Base-by-base conservation (phyloP, 2,329 filamentous ascomycete genomes). In the Stagonosporopsis cucurbitacearum region DNA sequence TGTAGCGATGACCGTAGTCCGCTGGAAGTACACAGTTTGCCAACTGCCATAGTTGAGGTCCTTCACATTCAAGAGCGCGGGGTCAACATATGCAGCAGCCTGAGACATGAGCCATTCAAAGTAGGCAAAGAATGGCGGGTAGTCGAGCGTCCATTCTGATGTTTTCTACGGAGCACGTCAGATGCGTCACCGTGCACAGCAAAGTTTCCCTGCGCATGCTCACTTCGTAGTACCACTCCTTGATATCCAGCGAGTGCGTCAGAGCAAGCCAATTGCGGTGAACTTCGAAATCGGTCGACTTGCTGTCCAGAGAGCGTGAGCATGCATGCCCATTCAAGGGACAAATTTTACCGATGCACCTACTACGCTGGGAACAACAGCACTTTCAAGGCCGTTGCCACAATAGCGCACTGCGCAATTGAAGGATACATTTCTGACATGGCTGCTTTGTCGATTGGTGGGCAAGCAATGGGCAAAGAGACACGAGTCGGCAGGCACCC, bases 81-180 rank as follows among this genome's bases (percentile, higher is more conserved):
- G 86, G 72, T 99, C 93, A 60, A 86, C 83, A 72, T 90, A 85
- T 62, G 82, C 85, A 23, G 93, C 95, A 54, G 87, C 81, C 68
- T 95, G 90, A 42, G 94, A 95, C 68, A 99, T 83, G 40, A 87
- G 74, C 92, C 92, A 98, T 82, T 99, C 95, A 78, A 98, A 97
- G 74, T 90, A 93, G 65, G 95, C 95, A 73, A 99, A 99, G 79
- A 98, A 97, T 7, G 95, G 95, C 28, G 95, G 95, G 74, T 99
- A 99, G 79, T 99, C 95, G 71, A 99, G 88, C 0, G 95, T 99
- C 95, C 95, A 99, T 91, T 98, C 92, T 56, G 95, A 99, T 2
- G 93, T 96, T 79, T 93, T 89, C 82, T 88, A 47, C 1, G 25
- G 23, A 20, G 9, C 11, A 32, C 8, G 36, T 59, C 43, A 70